Conservation (phyloP, 2,329 filamentous ascomycete genomes). For the Capronia americana region DNA sequence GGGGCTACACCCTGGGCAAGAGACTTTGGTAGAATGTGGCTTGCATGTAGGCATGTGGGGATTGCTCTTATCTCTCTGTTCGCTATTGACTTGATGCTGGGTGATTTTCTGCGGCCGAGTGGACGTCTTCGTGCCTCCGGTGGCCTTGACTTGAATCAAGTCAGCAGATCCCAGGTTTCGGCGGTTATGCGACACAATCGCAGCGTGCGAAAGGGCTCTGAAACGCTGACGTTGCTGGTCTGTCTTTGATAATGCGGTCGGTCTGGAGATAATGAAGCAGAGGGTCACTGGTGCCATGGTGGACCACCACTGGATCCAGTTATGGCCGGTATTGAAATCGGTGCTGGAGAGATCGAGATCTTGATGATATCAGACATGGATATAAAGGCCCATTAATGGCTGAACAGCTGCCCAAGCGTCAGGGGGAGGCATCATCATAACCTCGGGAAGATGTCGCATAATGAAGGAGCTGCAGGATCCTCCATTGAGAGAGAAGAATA, state of each 20-base stretch:
- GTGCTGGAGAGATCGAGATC: slow-evolving; percentile 1
- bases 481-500: background rate
- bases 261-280: background rate
- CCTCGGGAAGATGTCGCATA: too few species aligned
- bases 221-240: slow-evolving; percentile 4
- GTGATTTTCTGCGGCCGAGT: background rate
- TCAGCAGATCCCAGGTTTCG: background rate
- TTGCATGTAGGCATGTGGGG: background rate
- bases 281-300: background rate
- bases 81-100: background rate
- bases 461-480: too few species aligned
- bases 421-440: too few species aligned
- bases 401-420: too few species aligned
- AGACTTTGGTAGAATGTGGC: background rate
- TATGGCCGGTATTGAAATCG: background rate
- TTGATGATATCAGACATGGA: background rate
- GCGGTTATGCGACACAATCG: background rate
- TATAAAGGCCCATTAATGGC: too few species aligned
- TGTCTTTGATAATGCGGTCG: background rate
- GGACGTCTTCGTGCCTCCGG: background rate
- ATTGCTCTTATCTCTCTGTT: background rate
- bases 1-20: background rate
- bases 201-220: slow-evolving; percentile 6
- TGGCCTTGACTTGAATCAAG: background rate
- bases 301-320: background rate